These are phyloP conservation scores for Cladorrhinum sp. DNA, from an alignment of 2,329 filamentous ascomycete species.

Conservation along the genomic window DNA sequence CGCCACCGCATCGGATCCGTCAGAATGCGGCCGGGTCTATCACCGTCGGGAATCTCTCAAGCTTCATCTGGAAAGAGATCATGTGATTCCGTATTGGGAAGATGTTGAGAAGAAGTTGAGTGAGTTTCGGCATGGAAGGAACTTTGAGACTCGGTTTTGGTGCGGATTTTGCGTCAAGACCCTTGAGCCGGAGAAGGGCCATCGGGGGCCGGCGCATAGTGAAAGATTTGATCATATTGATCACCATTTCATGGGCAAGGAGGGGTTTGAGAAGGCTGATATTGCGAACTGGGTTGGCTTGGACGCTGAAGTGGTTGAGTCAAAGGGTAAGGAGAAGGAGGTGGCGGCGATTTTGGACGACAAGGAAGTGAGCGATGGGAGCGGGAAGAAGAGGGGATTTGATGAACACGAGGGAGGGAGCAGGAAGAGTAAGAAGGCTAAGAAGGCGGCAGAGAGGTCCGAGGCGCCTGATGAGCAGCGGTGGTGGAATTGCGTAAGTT, in stretches of 20 bases:
- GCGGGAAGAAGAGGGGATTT: slow-evolving; percentile 4
- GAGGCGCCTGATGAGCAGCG: not conserved
- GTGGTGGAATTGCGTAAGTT: slow-evolving; percentile 20
- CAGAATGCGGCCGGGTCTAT: slow-evolving; percentile 56
- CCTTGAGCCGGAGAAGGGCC: slow-evolving; percentile 46
- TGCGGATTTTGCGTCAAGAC: slow-evolving; percentile 74
- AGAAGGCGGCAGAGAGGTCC: not conserved
- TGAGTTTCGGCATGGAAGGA: slow-evolving; percentile 59
- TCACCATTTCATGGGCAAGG: slow-evolving; percentile 59
- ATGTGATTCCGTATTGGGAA: slow-evolving; percentile 37
- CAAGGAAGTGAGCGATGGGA: not conserved
- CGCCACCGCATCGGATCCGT: slow-evolving; percentile 19
- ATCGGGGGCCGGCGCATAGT: slow-evolving; percentile 49
- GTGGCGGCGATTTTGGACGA: not conserved
- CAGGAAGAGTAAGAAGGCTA: not conserved
- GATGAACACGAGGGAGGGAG: slow-evolving; percentile 3
- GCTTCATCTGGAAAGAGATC: slow-evolving; percentile 56
- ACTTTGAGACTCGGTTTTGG: slow-evolving; percentile 70
- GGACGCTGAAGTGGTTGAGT: slow-evolving; percentile 27
- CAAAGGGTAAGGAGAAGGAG: not conserved
- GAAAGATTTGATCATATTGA: slow-evolving; percentile 70
- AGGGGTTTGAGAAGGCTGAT: slow-evolving; percentile 34
- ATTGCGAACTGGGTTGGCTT: slow-evolving; percentile 56
- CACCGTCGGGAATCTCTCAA: slow-evolving; percentile 58
- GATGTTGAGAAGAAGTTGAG: slow-evolving; percentile 45